Percentiles rank a stretch among this genome's conserved stretches.
phyloP scores from a whole-genome alignment of 2,329 filamentous ascomycete species.

The Amauroascus niger region DNA sequence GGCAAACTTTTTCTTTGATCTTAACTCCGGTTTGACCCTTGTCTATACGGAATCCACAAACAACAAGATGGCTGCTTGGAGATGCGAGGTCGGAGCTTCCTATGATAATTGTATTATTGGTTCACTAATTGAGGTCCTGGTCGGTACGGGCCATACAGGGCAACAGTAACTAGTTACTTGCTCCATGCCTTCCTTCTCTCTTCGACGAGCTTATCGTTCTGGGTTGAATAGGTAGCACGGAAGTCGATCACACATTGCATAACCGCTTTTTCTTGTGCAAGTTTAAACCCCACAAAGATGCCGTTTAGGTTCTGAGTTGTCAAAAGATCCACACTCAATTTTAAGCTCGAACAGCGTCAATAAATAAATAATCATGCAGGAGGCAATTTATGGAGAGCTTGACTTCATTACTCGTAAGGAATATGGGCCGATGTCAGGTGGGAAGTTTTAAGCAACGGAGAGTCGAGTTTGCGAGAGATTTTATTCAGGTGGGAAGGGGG shows the following conservation, averaged over 20 bases:
- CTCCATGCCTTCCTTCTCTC: too few species aligned
- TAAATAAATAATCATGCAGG: not conserved
- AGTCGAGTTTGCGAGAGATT: not conserved
- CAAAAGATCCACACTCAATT: constrained; percentile 4
- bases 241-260: constrained; percentile 10
- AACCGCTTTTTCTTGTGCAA: constrained; percentile 9
- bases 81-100: not conserved
- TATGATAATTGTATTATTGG: not conserved
- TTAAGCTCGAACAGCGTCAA: not conserved
- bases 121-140: not conserved
- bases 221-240: constrained; percentile 9
- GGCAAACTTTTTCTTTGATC: not conserved
- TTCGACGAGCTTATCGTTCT: not conserved
- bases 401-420: not conserved
- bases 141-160: not conserved
- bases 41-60: constrained; percentile 1
- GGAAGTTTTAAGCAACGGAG: too few species aligned
- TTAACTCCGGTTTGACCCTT: not conserved
- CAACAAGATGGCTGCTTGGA: not conserved
- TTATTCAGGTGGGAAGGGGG: not conserved
- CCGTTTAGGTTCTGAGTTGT: constrained; percentile 7
- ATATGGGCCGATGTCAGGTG: not conserved
- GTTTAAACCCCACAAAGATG: not conserved
- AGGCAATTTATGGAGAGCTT: not conserved
- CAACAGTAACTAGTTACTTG: too few species aligned